Percentiles rank a stretch among this genome's conserved stretches.
phyloP scores from a whole-genome alignment of 2,329 filamentous ascomycete species.

The Colletotrichum simmondsii region DNA sequence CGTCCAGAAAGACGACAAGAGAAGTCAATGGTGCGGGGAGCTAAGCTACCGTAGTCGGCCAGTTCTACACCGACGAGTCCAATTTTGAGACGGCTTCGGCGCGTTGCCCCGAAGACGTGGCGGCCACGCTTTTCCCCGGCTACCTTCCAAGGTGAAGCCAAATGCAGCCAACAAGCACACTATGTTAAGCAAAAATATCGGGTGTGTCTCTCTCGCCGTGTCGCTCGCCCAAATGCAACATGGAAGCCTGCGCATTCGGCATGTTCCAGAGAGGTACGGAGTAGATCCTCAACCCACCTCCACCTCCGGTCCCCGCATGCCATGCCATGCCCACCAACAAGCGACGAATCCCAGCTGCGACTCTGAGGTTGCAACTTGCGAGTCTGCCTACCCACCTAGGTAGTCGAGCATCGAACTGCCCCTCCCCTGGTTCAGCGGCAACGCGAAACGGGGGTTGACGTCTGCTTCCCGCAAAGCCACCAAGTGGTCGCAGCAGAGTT shows the following conservation, averaged over 20 bases:
- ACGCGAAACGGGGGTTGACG: neutral
- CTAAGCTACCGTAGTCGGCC: neutral
- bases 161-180: neutral
- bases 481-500: neutral
- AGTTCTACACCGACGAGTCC: constrained; percentile 7
- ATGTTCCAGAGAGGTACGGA: constrained; percentile 1
- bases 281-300: neutral
- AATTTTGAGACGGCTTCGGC: neutral
- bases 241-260: neutral
- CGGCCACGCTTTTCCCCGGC: neutral
- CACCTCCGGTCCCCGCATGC: neutral
- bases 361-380: neutral
- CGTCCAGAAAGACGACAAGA: neutral
- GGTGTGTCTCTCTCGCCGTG: neutral
- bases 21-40: constrained; percentile 6
- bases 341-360: neutral
- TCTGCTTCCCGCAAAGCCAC: neutral
- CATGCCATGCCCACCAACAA: constrained; percentile 7
- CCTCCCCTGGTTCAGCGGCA: neutral
- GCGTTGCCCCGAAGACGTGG: neutral
- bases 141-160: neutral
- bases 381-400: neutral
- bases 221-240: constrained; percentile 18
- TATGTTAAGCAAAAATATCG: neutral
- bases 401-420: neutral